Conservation (phyloP, 106 monocot genomes). For the Acanthochlamys bracteata region DNA sequence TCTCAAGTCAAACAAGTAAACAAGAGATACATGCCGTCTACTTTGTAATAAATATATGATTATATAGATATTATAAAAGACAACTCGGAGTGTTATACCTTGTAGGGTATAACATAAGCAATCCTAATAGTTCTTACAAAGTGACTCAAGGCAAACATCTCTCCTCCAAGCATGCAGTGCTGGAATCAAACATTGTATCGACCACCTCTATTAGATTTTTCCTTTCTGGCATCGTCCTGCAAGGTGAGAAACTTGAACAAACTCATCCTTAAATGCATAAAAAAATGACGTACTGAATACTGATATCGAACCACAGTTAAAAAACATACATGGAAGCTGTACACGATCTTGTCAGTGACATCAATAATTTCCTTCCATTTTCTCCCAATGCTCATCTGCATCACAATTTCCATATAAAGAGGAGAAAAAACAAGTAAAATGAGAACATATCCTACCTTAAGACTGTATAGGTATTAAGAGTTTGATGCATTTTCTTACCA, state of each 20-base stretch:
- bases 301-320: no score
- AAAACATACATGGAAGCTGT: constrained; percentile 66
- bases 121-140: background rate
- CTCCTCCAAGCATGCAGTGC: background rate
- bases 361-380: constrained; percentile 92
- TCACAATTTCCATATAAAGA: background rate
- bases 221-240: constrained; percentile 59
- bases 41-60: no score
- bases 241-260: background rate
- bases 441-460: background rate
- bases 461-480: background rate
- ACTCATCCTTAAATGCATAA: no score
- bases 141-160: background rate
- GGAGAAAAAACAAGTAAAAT: background rate
- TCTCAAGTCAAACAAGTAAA: no score
- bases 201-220: constrained; percentile 52
- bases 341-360: constrained; percentile 56
- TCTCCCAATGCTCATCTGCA: constrained; percentile 85
- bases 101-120: no score
- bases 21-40: no score
- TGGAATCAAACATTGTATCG: constrained; percentile 41
- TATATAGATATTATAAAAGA: no score
- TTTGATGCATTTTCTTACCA: no score
- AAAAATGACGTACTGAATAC: no score
- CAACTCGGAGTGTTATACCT: no score